Evolutionary conservation across 1,284 basidiomycete genomes (phyloP), one percentile per base, ranked within the genome.

Genomic region (Sanghuangporus baumii): DNA sequence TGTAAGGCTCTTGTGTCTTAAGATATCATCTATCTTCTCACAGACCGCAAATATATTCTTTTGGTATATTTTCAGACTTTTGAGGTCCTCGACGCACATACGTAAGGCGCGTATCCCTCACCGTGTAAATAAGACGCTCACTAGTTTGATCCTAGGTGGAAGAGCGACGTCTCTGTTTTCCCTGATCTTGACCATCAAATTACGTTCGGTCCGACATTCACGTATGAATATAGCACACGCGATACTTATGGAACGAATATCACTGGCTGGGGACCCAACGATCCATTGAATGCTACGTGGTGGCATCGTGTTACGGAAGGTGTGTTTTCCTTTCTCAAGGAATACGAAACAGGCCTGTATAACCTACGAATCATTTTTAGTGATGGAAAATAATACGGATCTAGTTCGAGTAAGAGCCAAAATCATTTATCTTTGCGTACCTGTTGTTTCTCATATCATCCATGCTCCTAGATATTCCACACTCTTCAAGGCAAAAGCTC

Each of bases 241-340:
- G 76, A 82, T 51, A 77, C 86, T 0, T 93, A 91, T 64, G 88
- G 87, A 36, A 71, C 71, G 47, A 83, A 76, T 65, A 83, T 92
- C 58, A 69, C 77, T 0, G 76, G 75, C 20, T 93, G 91, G 91
- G 79, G 81, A 6, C 69, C 73, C 5, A 77, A 79, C 55, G 89
- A 89, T 65, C 90, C 91, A 0, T 73, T 93, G 60, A 93, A 93
- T 67, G 89, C 87, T 16, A 91, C 91, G 6, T 93, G 88, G 85
- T 93, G 90, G 89, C 89, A 91, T 68, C 80, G 74, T 31, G 84
- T 93, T 47, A 93, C 91, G 1, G 89, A 93, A 74, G 81, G 87
- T 85, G 62, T 65, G 76, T 75, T 51, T 51, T 31, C 7, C 36
- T 60, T 38, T 7, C 46, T 36, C 31, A 3, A 12, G 16, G 2